Evolutionary conservation across 768 basidiomycete genomes (phyloP).

Genomic region (Mycena venus): DNA sequence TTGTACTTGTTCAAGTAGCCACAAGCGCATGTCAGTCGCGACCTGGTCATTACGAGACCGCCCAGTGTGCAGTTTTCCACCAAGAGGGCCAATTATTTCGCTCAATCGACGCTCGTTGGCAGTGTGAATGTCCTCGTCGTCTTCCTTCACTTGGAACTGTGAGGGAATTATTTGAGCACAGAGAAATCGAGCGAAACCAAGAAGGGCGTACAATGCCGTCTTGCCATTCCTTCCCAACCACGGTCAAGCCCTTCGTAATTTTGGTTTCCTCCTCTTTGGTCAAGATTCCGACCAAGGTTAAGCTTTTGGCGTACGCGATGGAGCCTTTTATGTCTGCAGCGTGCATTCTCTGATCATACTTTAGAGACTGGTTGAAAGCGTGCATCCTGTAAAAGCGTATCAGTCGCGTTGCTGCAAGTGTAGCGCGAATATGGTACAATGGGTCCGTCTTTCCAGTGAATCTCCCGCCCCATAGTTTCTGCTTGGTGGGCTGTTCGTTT

Average conservation of each 20-base stretch:
- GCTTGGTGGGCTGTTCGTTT: constrained; percentile 62
- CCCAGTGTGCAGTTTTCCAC: constrained; percentile 97
- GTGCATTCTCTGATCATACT: constrained; percentile 96
- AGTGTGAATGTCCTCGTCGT: constrained; percentile 99
- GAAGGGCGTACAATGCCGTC: constrained; percentile 71
- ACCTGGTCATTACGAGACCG: constrained; percentile 98
- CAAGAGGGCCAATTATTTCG: constrained; percentile 92
- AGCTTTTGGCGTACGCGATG: constrained; percentile 94
- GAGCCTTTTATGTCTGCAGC: constrained; percentile 93
- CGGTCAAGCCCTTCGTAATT: constrained; percentile 80
- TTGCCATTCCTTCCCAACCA: constrained; percentile 90
- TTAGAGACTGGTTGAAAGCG: constrained; percentile 95
- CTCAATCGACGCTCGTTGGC: constrained; percentile 96
- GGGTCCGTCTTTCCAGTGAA: constrained; percentile 94
- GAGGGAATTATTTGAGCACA: background rate
- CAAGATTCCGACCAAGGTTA: constrained; percentile 85
- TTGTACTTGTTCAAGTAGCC: constrained; percentile 86
- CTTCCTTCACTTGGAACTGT: constrained; percentile 83
- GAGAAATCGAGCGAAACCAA: constrained; percentile 6
- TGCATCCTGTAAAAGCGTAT: constrained; percentile 81
- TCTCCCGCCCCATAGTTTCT: constrained; percentile 91
- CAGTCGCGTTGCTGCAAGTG: constrained; percentile 32
- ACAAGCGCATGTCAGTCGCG: constrained; percentile 97
- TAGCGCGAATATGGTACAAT: constrained; percentile 60
- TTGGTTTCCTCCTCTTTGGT: constrained; percentile 79